Evolutionary conservation across 2,329 filamentous ascomycete species (phyloP).

Genomic region (Penicillium glabrum): DNA sequence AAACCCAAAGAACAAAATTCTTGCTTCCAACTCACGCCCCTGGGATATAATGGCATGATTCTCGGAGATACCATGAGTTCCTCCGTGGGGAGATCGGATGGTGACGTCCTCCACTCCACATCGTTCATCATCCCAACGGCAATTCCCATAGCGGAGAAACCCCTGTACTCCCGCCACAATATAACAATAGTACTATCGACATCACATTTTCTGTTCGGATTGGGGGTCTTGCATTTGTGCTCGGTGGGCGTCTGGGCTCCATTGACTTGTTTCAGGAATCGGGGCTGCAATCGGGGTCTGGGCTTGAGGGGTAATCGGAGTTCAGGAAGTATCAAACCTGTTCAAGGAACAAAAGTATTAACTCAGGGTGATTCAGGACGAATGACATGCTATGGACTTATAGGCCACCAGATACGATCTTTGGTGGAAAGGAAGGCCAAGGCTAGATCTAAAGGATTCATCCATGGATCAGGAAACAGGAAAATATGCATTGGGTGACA

Average conservation of each 20-base stretch:
- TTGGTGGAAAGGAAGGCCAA: neutral
- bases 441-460: neutral
- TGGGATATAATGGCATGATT: neutral
- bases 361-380: neutral
- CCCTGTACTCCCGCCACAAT: neutral
- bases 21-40: neutral
- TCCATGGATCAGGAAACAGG: neutral
- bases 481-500: neutral
- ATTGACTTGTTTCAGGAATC: neutral
- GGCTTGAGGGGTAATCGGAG: neutral
- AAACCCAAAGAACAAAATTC: neutral
- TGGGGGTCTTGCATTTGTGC: neutral
- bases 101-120: constrained; percentile 21
- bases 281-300: neutral
- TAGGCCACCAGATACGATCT: neutral
- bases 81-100: constrained; percentile 6
- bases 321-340: neutral
- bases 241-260: neutral
- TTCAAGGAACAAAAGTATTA: neutral
- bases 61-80: neutral
- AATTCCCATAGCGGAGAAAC: neutral
- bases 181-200: neutral
- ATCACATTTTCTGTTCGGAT: neutral
- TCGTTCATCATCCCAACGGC: neutral
- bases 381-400: neutral